phyloP scores from a whole-genome alignment of 1,284 basidiomycete species.

The Hypsizygus ulmarius region DNA sequence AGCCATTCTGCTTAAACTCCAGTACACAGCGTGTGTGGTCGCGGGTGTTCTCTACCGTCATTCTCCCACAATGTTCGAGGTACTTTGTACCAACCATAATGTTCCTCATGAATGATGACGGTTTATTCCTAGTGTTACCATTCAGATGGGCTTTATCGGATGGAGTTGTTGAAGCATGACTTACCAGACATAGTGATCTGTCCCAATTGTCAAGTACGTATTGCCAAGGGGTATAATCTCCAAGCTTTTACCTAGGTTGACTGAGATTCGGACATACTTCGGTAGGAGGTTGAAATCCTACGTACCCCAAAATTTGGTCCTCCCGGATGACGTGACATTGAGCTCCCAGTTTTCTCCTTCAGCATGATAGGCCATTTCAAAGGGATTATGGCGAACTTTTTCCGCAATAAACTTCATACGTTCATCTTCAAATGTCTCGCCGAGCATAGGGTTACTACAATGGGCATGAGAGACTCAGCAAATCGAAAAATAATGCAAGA shows the following conservation, averaged over 20 bases:
- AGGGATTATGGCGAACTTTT: constrained; percentile 86
- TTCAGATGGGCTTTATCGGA: neutral
- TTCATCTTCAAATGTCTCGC: constrained; percentile 84
- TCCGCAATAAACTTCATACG: constrained; percentile 83
- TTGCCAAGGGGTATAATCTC: constrained; percentile 79
- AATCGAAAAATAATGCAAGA: constrained; percentile 3
- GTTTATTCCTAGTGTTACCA: constrained; percentile 60
- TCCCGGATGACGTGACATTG: constrained; percentile 69
- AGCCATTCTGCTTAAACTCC: constrained; percentile 83
- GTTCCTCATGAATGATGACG: constrained; percentile 87
- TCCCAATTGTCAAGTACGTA: constrained; percentile 61
- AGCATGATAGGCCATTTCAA: constrained; percentile 82
- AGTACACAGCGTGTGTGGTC: constrained; percentile 60
- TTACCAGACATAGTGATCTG: constrained; percentile 69
- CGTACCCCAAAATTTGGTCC: constrained; percentile 88
- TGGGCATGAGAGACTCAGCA: constrained; percentile 9
- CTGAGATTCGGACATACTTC: constrained; percentile 22
- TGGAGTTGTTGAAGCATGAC: constrained; percentile 13
- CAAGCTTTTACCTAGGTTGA: constrained; percentile 68
- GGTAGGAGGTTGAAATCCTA: constrained; percentile 17
- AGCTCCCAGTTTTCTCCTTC: constrained; percentile 77
- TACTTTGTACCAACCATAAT: constrained; percentile 90
- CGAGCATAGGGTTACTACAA: constrained; percentile 80
- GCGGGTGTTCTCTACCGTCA: constrained; percentile 65
- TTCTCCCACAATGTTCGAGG: constrained; percentile 76